phyloP scores from a whole-genome alignment of 805 yeast genomes.

The Saturnispora kantuleensis region DNA sequence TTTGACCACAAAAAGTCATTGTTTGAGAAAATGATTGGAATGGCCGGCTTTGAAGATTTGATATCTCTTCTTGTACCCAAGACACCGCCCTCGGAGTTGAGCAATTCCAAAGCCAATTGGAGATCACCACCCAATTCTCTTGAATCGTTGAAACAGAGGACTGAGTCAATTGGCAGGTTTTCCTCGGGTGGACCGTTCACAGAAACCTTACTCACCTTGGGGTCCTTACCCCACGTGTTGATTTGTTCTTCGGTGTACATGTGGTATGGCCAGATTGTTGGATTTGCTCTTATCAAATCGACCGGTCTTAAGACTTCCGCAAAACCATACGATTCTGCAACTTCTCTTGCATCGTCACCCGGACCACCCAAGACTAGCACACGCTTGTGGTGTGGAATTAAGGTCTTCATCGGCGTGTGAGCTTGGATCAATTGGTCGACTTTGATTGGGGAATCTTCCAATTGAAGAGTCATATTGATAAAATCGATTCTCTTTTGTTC shows the following conservation, averaged over 20 bases:
- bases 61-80: slow-evolving; percentile 48
- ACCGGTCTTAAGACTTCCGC: slow-evolving; percentile 61
- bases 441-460: slow-evolving; percentile 23
- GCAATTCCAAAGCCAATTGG: slow-evolving; percentile 64
- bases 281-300: slow-evolving; percentile 54
- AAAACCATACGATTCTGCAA: slow-evolving; percentile 73
- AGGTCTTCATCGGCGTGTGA: slow-evolving; percentile 73
- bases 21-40: slow-evolving; percentile 52
- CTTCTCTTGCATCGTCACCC: slow-evolving; percentile 60
- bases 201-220: slow-evolving; percentile 19
- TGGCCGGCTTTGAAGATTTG: slow-evolving; percentile 11
- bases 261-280: slow-evolving; percentile 62
- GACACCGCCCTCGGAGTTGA: slow-evolving; percentile 52
- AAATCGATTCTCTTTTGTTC: slow-evolving; percentile 52
- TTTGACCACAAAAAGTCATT: slow-evolving; percentile 85
- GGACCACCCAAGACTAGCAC: slow-evolving; percentile 84
- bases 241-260: slow-evolving; percentile 38
- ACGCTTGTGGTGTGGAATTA: slow-evolving; percentile 43
- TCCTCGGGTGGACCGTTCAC: slow-evolving; percentile 19
- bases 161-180: slow-evolving; percentile 52
- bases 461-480: slow-evolving; percentile 28
- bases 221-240: slow-evolving; percentile 31
- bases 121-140: slow-evolving; percentile 80
- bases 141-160: slow-evolving; percentile 81
- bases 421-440: slow-evolving; percentile 68